Evolutionary conservation across 2,329 filamentous ascomycete genomes (phyloP).

Genomic region (Colletotrichum sp.): DNA sequence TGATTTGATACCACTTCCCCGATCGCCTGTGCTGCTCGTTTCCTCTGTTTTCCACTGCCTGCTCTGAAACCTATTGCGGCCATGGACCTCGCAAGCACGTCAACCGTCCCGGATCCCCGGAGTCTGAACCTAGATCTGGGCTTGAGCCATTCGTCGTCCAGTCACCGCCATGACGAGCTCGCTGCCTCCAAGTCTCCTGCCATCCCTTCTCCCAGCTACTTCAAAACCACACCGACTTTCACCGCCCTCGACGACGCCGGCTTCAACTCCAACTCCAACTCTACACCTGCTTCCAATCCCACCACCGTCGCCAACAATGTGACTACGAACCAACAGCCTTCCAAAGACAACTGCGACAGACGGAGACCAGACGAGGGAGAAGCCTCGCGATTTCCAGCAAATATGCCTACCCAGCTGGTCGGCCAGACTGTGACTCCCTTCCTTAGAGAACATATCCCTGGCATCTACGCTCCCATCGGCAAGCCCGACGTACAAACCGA

Average conservation of each 20-base stretch:
- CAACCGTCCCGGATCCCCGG: conserved; percentile 19
- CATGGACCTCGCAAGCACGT: conserved; percentile 21
- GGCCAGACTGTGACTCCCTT: conserved; percentile 86
- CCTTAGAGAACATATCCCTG: conserved; percentile 87
- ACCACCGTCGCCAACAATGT: conserved; percentile 10
- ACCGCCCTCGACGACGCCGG: background rate
- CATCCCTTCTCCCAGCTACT: conserved; percentile 1
- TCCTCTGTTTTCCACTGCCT: background rate
- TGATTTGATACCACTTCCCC: conserved; percentile 5
- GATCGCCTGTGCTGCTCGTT: background rate
- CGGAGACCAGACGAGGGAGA: conserved; percentile 55
- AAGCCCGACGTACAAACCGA: conserved; percentile 54
- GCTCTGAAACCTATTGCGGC: conserved; percentile 14
- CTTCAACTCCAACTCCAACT: background rate
- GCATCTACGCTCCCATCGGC: conserved; percentile 82
- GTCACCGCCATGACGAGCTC: conserved; percentile 10
- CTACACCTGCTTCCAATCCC: background rate
- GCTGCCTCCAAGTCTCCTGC: background rate
- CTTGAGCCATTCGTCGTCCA: conserved; percentile 7
- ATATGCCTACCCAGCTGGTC: conserved; percentile 70
- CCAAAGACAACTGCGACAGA: conserved; percentile 54
- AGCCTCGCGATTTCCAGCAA: conserved; percentile 50
- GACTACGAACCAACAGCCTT: conserved; percentile 19
- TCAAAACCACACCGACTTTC: conserved; percentile 16
- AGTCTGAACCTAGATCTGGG: conserved; percentile 1